Base-by-base conservation (phyloP, 768 basidiomycete genomes). In the Kwoniella europaea region DNA sequence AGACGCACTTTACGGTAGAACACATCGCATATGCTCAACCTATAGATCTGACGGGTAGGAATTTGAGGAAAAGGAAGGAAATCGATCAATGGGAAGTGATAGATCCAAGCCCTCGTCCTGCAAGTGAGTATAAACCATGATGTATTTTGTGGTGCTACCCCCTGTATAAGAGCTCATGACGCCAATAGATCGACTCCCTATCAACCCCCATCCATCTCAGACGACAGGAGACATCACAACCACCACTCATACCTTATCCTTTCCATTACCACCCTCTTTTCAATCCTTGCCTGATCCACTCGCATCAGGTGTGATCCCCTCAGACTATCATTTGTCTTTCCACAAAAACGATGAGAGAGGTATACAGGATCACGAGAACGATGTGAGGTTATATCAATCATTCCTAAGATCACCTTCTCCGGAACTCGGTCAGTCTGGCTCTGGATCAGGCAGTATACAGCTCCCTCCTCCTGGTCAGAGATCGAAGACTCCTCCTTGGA, bases 221-320 rank as follows among this genome's bases (percentile, higher is more conserved):
- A 72, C 71, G 18, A 72, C 71, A 24, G 71, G 62, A 20, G 67
- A 72, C 46, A 63, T 68, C 42, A 72, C 71, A 1, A 68, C 67
- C 1, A 68, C 63, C 18, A 68, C 71, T 16, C 66, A 64, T 29
- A 70, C 68, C 4, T 57, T 65, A 3, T 70, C 68, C 10, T 65
- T 59, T 55, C 68, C 68, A 13, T 41, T 70, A 24, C 68, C 68
- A 10, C 68, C 68, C 6, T 70, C 68, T 20, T 70, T 70, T n/a
- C 62, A 58, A 10, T 59, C 68, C 0, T 10, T 65, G 50, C 55
- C 68, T 43, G 61, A 63, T 44, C 59, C 50, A 27, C 59, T 41
- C 10, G 16, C 43, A 52, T 24, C 63, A 6, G 20, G 12, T 22
- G 42, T 1, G 15, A 35, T 29, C 27, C 24, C 27, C 13, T 27